Conservation (phyloP, 352 stramenopile species). For the Thalassiosira livingstoniorum region DNA sequence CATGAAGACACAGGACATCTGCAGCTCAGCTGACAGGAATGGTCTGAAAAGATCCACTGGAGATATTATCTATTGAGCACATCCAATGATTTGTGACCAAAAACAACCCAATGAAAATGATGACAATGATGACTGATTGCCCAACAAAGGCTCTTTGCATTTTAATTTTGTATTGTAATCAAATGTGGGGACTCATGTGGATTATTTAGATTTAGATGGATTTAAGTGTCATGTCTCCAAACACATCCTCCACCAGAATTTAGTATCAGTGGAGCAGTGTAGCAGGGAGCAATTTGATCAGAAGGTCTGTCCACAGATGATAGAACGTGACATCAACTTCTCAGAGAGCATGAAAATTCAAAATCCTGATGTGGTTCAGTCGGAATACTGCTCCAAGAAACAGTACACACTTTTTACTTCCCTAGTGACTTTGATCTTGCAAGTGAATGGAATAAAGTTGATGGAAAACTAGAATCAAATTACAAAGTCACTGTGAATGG, state of each 20-base stretch:
- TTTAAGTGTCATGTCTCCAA: neutral
- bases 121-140: constrained; percentile 10
- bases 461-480: constrained; percentile 7
- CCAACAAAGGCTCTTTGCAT: neutral
- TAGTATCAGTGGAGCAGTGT: constrained; percentile 3
- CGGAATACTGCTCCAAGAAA: constrained; percentile 22
- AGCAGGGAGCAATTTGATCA: neutral
- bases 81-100: neutral
- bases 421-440: neutral
- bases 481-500: constrained; percentile 31
- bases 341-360: constrained; percentile 29
- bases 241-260: constrained; percentile 17
- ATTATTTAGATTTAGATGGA: constrained; percentile 40
- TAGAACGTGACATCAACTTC: constrained; percentile 32
- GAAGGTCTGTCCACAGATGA: constrained; percentile 1
- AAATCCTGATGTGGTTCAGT: constrained; percentile 18
- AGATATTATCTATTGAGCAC: neutral
- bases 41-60: neutral
- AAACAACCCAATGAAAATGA: neutral
- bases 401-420: constrained; percentile 36
- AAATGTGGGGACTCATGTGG: constrained; percentile 11
- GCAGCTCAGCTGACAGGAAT: too few species aligned
- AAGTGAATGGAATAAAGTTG: constrained; percentile 27
- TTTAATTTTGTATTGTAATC: constrained; percentile 14
- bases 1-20: too few species aligned